phyloP scores from a whole-genome alignment of 2,329 filamentous ascomycete genomes.

The Aspergillus sergii region DNA sequence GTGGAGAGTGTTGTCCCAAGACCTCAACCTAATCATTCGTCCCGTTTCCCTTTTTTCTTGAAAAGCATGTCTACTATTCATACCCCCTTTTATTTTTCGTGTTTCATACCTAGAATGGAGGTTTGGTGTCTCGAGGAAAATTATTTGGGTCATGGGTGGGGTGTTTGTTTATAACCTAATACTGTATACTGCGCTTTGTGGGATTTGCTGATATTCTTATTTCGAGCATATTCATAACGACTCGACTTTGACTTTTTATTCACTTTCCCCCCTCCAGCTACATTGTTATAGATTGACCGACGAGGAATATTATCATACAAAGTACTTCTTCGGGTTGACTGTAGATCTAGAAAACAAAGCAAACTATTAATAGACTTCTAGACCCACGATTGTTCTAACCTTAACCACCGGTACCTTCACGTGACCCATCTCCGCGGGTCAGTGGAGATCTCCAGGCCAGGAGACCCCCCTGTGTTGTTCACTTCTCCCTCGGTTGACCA shows the following conservation, averaged over 20 bases:
- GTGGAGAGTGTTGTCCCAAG: constrained; percentile 46
- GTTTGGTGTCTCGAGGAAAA: background rate
- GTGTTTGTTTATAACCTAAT: background rate
- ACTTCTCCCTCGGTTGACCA: background rate
- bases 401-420: background rate
- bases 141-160: background rate
- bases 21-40: constrained; percentile 24
- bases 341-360: background rate
- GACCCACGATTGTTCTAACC: constrained; percentile 1
- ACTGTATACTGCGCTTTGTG: background rate
- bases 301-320: background rate
- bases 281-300: background rate
- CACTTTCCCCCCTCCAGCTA: background rate
- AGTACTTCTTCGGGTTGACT: no score
- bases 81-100: constrained; percentile 5
- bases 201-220: background rate
- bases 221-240: background rate
- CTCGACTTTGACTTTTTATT: background rate
- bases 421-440: background rate
- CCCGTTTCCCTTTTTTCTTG: background rate
- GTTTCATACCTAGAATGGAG: background rate
- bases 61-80: constrained; percentile 11
- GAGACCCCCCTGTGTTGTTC: background rate
- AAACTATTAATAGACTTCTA: background rate
- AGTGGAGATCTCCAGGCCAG: background rate